A percentile compares a stretch with the other conserved stretches of the same genome.
phyloP scores from a whole-genome alignment of 306 rosid genomes.

The Phaseolus lunatus region DNA sequence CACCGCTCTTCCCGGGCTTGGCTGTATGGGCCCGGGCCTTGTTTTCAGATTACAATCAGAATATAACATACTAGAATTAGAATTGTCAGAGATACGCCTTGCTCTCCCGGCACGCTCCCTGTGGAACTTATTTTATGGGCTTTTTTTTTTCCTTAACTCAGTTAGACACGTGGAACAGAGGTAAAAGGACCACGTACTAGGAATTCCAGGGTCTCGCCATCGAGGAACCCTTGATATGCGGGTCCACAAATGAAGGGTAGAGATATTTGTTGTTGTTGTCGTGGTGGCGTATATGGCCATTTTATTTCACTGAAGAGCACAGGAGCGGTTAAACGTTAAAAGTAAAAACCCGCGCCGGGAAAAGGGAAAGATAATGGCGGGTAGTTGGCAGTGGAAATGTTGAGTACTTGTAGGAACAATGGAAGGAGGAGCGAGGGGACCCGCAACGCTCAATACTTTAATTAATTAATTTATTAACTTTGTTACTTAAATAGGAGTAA shows the following conservation, averaged over 20 bases:
- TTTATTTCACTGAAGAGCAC: neutral
- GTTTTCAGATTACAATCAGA: constrained; percentile 4
- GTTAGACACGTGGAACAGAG: constrained; percentile 38
- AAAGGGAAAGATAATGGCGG: neutral
- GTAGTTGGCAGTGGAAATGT: neutral
- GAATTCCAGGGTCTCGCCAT: constrained; percentile 35
- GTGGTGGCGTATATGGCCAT: neutral
- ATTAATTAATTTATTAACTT: neutral
- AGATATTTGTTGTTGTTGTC: constrained; percentile 4
- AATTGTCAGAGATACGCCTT: neutral
- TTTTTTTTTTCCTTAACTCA: neutral
- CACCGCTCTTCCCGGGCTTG: neutral
- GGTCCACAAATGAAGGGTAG: constrained; percentile 47
- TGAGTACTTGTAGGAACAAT: neutral
- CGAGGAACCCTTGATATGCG: constrained; percentile 54
- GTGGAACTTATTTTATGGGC: neutral
- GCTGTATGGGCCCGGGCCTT: neutral
- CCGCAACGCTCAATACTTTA: neutral
- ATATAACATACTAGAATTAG: neutral
- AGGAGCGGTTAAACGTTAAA: constrained; percentile 1
- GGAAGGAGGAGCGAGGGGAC: constrained; percentile 7
- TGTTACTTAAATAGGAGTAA: neutral
- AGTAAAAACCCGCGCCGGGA: neutral
- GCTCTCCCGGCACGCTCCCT: neutral
- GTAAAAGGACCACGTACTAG: constrained; percentile 44